A percentile compares a stretch with the other conserved stretches of the same genome.
Evolutionary conservation across 768 basidiomycete genomes (phyloP).

Genomic region (Gymnopilus dilepis): DNA sequence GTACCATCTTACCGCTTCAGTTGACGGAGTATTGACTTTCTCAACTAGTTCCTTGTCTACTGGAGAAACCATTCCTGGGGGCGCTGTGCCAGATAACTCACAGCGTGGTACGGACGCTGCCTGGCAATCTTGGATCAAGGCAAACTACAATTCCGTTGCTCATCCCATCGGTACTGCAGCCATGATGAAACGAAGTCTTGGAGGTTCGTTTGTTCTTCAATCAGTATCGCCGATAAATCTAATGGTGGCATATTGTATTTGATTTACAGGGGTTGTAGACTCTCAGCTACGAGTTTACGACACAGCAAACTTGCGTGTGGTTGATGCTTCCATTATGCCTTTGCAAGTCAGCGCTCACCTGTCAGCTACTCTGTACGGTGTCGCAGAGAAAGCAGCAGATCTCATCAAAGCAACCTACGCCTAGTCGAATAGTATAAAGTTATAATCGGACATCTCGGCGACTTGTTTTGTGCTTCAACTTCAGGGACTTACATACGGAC

Average conservation of each 20-base stretch:
- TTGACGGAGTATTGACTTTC: not conserved
- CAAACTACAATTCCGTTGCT: constrained; percentile 48
- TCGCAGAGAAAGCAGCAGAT: constrained; percentile 62
- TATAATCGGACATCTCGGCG: too few species aligned
- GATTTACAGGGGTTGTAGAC: constrained; percentile 48
- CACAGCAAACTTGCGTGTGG: constrained; percentile 54
- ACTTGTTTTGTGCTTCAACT: too few species aligned
- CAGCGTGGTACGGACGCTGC: constrained; percentile 48
- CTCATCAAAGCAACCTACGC: constrained; percentile 45
- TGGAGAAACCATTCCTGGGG: constrained; percentile 51
- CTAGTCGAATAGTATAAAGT: too few species aligned
- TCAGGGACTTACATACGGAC: too few species aligned
- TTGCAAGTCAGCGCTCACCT: constrained; percentile 53
- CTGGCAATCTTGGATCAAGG: constrained; percentile 53
- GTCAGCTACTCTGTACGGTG: constrained; percentile 52
- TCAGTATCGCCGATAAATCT: not conserved
- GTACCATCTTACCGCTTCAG: constrained; percentile 25
- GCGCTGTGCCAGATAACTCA: constrained; percentile 46
- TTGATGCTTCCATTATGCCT: constrained; percentile 56
- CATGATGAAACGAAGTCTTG: constrained; percentile 44
- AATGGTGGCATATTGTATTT: constrained; percentile 11
- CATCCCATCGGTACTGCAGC: constrained; percentile 56
- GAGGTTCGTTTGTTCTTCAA: constrained; percentile 32
- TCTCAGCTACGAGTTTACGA: constrained; percentile 52
- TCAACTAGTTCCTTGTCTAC: constrained; percentile 38